Evolutionary conservation across 495 filamentous ascomycete species (phyloP), one percentile per base, ranked within the genome.

Genomic region (Tuber borchii): DNA sequence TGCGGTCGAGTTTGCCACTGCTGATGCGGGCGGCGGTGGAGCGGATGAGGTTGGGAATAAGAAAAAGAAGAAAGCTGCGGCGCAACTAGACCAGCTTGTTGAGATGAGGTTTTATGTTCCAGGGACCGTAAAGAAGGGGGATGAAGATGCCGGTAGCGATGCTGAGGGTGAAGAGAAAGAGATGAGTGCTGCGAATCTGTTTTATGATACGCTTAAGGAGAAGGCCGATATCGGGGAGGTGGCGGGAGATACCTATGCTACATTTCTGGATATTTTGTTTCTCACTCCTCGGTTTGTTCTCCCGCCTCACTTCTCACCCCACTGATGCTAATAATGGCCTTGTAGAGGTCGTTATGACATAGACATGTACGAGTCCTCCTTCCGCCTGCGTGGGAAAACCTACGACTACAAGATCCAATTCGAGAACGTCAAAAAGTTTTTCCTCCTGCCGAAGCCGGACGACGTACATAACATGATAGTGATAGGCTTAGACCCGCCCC

Each of bases 321-420:
- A 6, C 34, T 19, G 56, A 45, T 73, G 31, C 78, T 79, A 22
- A 79, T 17, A 16, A 40, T 71, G 40, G 22, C 26, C 34, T 43
- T 9, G 68, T 83, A 97, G 95, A 91, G 96, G 96, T 83, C 95
- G 96, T 71, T 99, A 98, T 88, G 96, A 97, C 84, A 97, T 98
- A 87, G 96, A 98, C 84, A 97, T 99, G 93, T 99, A 98, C 88
- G 96, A 98, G 83, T 90, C 90, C 1, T 98, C 96, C 8, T 98
- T 99, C 89, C 91, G 96, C 74, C 89, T 99, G 75, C 95, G 96
- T 71, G 96, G 96, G 71, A 98, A 98, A 85, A 99, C 96, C 44
- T 99, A 99, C 87, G 96, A 98, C 87, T 99, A 99, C 89, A 99
- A 99, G 88, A 97, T 99, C 77, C 93, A 97, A 85, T 99, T 97